These are phyloP conservation scores for Lolium perenne DNA, from an alignment of 176 grass and related monocot genomes.

Conservation along the genomic window DNA sequence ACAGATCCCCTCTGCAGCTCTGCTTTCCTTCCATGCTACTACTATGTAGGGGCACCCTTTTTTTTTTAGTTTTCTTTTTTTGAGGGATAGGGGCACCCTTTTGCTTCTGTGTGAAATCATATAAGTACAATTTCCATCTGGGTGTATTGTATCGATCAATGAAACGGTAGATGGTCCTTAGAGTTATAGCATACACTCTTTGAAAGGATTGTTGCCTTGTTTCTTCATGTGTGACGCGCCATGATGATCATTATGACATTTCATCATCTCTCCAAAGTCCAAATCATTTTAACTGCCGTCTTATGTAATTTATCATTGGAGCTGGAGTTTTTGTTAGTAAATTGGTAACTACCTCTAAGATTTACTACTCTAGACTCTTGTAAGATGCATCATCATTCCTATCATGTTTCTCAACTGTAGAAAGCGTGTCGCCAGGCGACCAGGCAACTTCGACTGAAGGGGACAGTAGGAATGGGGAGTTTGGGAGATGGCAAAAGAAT, in stretches of 20 bases:
- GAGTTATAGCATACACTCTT: not conserved
- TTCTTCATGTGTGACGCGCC: not conserved
- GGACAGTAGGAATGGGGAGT: conserved; percentile 29
- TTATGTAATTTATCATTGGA: not conserved
- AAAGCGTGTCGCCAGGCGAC: conserved; percentile 1
- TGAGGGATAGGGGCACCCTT: not conserved
- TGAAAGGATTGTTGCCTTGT: not conserved
- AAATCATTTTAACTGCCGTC: not conserved
- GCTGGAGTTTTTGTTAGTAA: not conserved
- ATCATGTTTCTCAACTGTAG: conserved; percentile 33
- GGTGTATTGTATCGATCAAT: not conserved
- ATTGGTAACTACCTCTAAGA: no score
- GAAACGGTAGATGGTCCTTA: not conserved
- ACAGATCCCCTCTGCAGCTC: no score
- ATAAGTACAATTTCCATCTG: not conserved
- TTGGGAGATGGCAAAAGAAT: conserved; percentile 18
- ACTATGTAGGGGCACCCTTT: not conserved
- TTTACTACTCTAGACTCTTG: no score
- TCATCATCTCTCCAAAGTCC: no score
- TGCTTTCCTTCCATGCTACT: no score
- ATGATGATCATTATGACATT: not conserved
- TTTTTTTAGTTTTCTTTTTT: no score
- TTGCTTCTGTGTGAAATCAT: not conserved
- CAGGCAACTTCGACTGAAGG: conserved; percentile 37
- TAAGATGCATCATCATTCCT: not conserved